A percentile compares a stretch with the other conserved stretches of the same genome.
Conservation (phyloP, 2,329 filamentous ascomycete species). For the Penicillium sp. region DNA sequence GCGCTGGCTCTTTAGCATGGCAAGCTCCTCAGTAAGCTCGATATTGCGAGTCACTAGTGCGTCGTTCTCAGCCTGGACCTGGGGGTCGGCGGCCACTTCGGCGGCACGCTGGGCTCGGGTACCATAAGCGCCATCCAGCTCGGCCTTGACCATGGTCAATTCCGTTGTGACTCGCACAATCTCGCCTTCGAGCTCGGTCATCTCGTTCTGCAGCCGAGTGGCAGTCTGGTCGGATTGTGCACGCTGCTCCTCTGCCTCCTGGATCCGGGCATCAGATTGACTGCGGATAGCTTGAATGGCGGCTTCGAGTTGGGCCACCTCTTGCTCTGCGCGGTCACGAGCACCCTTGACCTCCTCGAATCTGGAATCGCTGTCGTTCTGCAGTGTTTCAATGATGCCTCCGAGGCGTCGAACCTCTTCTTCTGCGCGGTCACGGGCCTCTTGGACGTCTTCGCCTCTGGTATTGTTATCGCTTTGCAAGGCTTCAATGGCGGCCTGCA, state of each 20-base stretch:
- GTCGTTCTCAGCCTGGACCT: constrained; percentile 58
- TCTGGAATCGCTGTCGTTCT: constrained; percentile 23
- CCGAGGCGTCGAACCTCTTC: constrained; percentile 28
- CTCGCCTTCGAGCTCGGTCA: constrained; percentile 57
- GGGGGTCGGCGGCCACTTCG: constrained; percentile 58
- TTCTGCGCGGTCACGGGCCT: constrained; percentile 22
- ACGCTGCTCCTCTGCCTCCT: constrained; percentile 19
- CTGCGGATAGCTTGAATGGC: constrained; percentile 33
- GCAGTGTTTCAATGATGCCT: constrained; percentile 10
- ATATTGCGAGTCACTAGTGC: constrained; percentile 50
- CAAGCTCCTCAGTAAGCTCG: constrained; percentile 48
- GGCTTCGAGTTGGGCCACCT: constrained; percentile 29
- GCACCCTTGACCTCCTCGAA: constrained; percentile 24
- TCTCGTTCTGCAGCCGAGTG: constrained; percentile 47
- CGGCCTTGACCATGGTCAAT: constrained; percentile 83
- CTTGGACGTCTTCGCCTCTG: constrained; percentile 19
- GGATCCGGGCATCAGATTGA: constrained; percentile 32
- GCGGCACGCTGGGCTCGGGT: constrained; percentile 64
- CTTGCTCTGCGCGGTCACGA: constrained; percentile 28
- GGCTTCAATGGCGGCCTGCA: constrained; percentile 15
- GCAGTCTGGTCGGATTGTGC: constrained; percentile 38
- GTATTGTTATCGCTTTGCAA: constrained; percentile 13
- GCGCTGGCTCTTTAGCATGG: constrained; percentile 39
- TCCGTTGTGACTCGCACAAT: constrained; percentile 67
- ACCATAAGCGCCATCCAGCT: constrained; percentile 93